These are phyloP conservation scores for Diaporthe ampelina DNA, from an alignment of 2,329 filamentous ascomycete genomes.

Conservation along the genomic window DNA sequence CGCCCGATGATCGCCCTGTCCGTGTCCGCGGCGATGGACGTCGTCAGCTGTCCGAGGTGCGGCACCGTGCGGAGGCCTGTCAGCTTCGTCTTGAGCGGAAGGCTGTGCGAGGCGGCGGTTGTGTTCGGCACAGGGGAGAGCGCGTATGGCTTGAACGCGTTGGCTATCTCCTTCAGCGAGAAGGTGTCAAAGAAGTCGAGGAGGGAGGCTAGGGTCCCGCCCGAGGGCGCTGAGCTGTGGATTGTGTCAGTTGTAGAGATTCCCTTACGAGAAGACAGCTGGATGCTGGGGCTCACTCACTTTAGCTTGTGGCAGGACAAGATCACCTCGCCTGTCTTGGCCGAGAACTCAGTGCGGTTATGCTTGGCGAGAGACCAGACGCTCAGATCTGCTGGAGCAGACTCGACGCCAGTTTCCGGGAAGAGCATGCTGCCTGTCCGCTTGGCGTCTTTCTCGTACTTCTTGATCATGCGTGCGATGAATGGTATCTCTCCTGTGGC, in stretches of 20 bases:
- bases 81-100: slow-evolving; percentile 59
- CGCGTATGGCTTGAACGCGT: slow-evolving; percentile 64
- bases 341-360: slow-evolving; percentile 64
- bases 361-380: slow-evolving; percentile 67
- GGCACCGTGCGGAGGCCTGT: slow-evolving; percentile 65
- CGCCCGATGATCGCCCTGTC: slow-evolving; percentile 71
- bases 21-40: slow-evolving; percentile 62
- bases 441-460: slow-evolving; percentile 68
- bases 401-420: slow-evolving; percentile 74
- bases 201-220: slow-evolving; percentile 78
- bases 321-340: slow-evolving; percentile 66
- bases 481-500: slow-evolving; percentile 73
- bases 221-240: slow-evolving; percentile 66
- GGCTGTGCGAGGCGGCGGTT: slow-evolving; percentile 47
- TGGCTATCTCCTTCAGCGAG: slow-evolving; percentile 60
- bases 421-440: slow-evolving; percentile 70
- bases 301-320: slow-evolving; percentile 61
- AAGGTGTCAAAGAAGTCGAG: slow-evolving; percentile 71
- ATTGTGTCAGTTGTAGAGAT: not conserved
- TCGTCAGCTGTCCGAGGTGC: slow-evolving; percentile 68
- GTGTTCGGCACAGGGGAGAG: slow-evolving; percentile 68
- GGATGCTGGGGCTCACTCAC: slow-evolving; percentile 46
- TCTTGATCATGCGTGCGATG: slow-evolving; percentile 71
- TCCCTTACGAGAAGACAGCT: slow-evolving; percentile 1
- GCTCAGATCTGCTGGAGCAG: slow-evolving; percentile 71